Conservation (phyloP, 2,329 filamentous ascomycete species). For the Parastagonospora avenae region DNA sequence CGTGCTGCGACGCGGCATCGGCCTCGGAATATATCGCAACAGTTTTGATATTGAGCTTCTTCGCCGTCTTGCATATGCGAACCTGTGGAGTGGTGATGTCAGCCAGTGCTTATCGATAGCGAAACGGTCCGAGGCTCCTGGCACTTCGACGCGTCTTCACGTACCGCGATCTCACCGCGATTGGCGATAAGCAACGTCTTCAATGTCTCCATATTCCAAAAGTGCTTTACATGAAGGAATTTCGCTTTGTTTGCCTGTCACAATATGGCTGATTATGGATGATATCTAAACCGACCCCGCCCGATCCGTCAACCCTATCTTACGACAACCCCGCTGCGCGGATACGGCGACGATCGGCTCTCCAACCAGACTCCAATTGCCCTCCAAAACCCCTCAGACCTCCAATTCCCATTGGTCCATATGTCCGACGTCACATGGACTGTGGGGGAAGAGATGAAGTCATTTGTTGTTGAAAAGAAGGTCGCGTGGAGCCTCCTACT, state of each 20-base stretch:
- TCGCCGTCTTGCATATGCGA: constrained; percentile 59
- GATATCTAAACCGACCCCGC: background rate
- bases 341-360: background rate
- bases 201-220: constrained; percentile 47
- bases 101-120: constrained; percentile 19
- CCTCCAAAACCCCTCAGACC: background rate
- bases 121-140: background rate
- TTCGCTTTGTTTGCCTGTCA: too few species aligned
- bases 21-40: constrained; percentile 64
- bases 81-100: constrained; percentile 33
- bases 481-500: too few species aligned
- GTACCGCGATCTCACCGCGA: constrained; percentile 11
- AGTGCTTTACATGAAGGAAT: too few species aligned
- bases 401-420: constrained; percentile 12
- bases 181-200: constrained; percentile 64
- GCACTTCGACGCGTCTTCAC: constrained; percentile 1
- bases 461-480: constrained; percentile 1
- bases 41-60: constrained; percentile 56
- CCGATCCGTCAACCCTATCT: constrained; percentile 5
- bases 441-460: constrained; percentile 11
- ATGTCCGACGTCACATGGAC: constrained; percentile 18
- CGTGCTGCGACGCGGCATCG: constrained; percentile 61
- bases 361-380: too few species aligned
- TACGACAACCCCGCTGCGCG: constrained; percentile 6
- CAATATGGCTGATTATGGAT: too few species aligned